Conservation (phyloP, 2,329 filamentous ascomycete species). For the Leptodontidium sp. region DNA sequence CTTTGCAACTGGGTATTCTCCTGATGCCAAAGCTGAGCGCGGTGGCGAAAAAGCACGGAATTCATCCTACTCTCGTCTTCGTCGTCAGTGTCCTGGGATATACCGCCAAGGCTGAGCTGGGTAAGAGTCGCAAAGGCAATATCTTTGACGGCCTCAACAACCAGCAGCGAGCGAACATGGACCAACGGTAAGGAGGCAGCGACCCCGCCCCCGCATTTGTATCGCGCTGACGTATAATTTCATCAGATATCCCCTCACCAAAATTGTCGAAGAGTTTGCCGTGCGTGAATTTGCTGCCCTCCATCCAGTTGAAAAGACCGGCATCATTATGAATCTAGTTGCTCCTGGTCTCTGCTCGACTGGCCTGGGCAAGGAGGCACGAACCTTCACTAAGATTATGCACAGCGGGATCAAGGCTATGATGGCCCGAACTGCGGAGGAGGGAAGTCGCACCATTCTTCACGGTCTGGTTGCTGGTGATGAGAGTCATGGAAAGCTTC, state of each 20-base stretch:
- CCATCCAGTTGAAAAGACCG: not conserved
- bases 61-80: constrained; percentile 1
- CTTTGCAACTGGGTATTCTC: constrained; percentile 36
- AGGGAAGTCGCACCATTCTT: constrained; percentile 44
- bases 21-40: constrained; percentile 45
- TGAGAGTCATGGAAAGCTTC: constrained; percentile 39
- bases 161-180: constrained; percentile 4
- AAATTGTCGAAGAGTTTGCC: not conserved
- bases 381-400: constrained; percentile 1
- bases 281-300: constrained; percentile 8
- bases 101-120: constrained; percentile 4
- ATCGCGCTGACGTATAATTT: constrained; percentile 3
- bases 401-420: constrained; percentile 10
- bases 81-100: constrained; percentile 2
- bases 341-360: constrained; percentile 1
- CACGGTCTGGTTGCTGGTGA: constrained; percentile 39
- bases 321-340: not conserved
- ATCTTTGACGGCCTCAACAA: not conserved
- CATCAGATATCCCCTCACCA: constrained; percentile 6
- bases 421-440: constrained; percentile 42
- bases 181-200: constrained; percentile 4
- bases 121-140: not conserved
- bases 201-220: constrained; percentile 2
- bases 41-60: not conserved
- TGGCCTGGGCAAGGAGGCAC: not conserved